A percentile compares a stretch with the other conserved stretches of the same genome.
These are phyloP conservation scores for Termitomyces sp. DNA, from an alignment of 768 basidiomycete genomes.

Conservation along the genomic window DNA sequence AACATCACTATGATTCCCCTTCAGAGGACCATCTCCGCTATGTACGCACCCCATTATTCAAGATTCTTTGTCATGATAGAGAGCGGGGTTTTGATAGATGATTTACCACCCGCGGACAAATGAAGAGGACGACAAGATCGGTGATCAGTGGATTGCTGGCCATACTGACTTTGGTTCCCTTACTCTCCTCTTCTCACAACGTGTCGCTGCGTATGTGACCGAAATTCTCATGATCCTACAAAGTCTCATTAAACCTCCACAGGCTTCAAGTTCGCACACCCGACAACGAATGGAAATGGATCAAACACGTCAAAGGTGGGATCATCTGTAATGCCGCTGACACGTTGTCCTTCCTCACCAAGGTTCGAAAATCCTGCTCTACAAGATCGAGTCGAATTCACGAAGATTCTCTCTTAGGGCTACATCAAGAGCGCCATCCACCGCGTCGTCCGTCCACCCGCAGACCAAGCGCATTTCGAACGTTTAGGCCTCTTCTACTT, in stretches of 20 bases:
- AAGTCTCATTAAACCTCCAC: background rate
- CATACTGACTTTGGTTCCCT: conserved; percentile 40
- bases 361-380: conserved; percentile 1
- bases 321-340: conserved; percentile 27
- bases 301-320: conserved; percentile 27
- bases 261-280: conserved; percentile 34
- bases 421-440: conserved; percentile 48
- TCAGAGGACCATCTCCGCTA: conserved; percentile 32
- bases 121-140: conserved; percentile 36
- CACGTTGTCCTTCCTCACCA: conserved; percentile 34
- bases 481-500: conserved; percentile 49
- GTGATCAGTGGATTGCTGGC: conserved; percentile 43
- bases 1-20: conserved; percentile 32
- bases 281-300: conserved; percentile 30
- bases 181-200: conserved; percentile 34
- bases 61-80: background rate
- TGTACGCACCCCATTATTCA: conserved; percentile 9
- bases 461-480: conserved; percentile 36
- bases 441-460: conserved; percentile 45
- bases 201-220: conserved; percentile 3
- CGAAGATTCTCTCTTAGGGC: conserved; percentile 17
- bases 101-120: conserved; percentile 33
- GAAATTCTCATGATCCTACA: background rate
- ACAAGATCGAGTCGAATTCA: background rate
- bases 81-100: conserved; percentile 16